These are phyloP conservation scores for Peronosclerospora sorghi DNA, from an alignment of 352 stramenopile species.

Conservation along the genomic window DNA sequence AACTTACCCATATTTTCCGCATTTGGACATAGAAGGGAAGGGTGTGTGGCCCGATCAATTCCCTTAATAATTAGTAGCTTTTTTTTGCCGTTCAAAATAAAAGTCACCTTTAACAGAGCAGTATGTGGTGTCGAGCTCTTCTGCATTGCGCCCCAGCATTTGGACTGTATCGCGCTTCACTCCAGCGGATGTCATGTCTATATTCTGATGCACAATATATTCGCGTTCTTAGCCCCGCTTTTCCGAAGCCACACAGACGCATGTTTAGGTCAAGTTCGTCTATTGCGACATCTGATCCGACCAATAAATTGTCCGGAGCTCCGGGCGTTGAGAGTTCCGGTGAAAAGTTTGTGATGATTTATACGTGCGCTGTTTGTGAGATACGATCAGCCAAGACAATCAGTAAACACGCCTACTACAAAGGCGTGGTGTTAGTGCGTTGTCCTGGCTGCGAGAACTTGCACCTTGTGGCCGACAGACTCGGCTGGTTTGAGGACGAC, in stretches of 20 bases:
- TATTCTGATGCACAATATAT: background rate
- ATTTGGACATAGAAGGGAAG: no score
- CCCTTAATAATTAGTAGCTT: no score
- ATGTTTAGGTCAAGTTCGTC: conserved; percentile 1
- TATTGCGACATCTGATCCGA: background rate
- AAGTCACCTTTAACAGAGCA: no score
- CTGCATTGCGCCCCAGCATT: conserved; percentile 9
- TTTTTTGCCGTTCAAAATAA: no score
- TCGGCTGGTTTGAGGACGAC: conserved; percentile 90
- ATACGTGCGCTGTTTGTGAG: conserved; percentile 96
- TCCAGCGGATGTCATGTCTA: background rate
- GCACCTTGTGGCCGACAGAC: conserved; percentile 95
- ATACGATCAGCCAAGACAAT: conserved; percentile 96
- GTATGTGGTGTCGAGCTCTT: conserved; percentile 22
- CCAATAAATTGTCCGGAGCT: conserved; percentile 16
- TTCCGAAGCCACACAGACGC: conserved; percentile 4
- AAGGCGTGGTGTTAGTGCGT: conserved; percentile 95
- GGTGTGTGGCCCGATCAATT: no score
- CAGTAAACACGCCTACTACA: conserved; percentile 93
- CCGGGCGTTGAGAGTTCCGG: conserved; percentile 68
- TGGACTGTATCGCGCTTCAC: background rate
- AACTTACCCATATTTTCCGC: no score
- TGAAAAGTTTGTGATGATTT: conserved; percentile 96
- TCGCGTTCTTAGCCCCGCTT: background rate
- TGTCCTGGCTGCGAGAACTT: conserved; percentile 96